Evolutionary conservation across 2,329 filamentous ascomycete species (phyloP).

Genomic region (Juglanconis sp.): DNA sequence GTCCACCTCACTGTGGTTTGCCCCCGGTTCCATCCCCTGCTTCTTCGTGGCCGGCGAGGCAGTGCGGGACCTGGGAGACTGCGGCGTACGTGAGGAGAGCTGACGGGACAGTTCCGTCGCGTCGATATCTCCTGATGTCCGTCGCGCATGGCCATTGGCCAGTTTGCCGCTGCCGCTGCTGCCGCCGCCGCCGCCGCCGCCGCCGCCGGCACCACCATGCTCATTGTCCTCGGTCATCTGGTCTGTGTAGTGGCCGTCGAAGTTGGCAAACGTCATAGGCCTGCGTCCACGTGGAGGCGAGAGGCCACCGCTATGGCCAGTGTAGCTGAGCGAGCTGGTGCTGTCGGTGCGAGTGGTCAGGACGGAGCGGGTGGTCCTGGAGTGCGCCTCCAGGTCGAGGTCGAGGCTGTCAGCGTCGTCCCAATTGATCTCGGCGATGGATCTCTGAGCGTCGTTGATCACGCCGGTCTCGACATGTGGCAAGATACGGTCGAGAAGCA

Average conservation of each 20-base stretch:
- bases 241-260: background rate
- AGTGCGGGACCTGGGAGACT: background rate
- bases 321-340: slow-evolving; percentile 8
- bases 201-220: background rate
- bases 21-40: background rate
- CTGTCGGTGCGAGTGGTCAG: background rate
- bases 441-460: slow-evolving; percentile 9
- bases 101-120: background rate
- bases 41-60: background rate
- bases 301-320: slow-evolving; percentile 6
- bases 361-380: background rate
- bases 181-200: too few relatives aligned
- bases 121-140: background rate
- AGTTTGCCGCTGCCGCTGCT: background rate
- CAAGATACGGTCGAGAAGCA: slow-evolving; percentile 5
- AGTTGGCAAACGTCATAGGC: background rate
- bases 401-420: slow-evolving; percentile 9
- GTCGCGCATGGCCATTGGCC: background rate
- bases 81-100: background rate
- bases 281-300: slow-evolving; percentile 11
- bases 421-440: slow-evolving; percentile 9
- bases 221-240: background rate
- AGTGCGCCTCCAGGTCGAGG: background rate
- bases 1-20: background rate
- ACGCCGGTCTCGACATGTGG: slow-evolving; percentile 1